Evolutionary conservation across 306 rosid genomes (phyloP).

Genomic region (Cercis canadensis): DNA sequence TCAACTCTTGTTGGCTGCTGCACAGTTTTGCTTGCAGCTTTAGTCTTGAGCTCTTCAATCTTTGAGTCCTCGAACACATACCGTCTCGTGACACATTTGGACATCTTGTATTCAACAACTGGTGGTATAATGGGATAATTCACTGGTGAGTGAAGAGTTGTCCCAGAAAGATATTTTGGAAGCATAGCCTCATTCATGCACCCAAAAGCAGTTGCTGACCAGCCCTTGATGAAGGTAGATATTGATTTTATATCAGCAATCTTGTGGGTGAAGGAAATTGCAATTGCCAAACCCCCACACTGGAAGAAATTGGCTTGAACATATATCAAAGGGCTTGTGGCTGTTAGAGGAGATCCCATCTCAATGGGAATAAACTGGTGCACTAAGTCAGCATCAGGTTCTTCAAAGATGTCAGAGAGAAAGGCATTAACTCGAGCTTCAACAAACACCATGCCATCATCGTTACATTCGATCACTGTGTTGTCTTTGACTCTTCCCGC

Average conservation of each 20-base stretch:
- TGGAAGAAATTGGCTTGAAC: constrained; percentile 44
- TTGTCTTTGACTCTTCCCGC: constrained; percentile 46
- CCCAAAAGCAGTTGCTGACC: constrained; percentile 31
- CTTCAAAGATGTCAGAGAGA: constrained; percentile 35
- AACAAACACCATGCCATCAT: constrained; percentile 39
- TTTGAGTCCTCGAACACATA: constrained; percentile 34
- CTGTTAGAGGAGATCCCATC: background rate
- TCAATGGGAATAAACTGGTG: constrained; percentile 22
- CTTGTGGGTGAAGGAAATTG: constrained; percentile 44
- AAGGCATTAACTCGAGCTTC: constrained; percentile 33
- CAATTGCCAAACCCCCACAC: constrained; percentile 51
- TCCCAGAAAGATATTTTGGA: constrained; percentile 5
- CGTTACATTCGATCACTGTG: constrained; percentile 35
- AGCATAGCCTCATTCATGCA: background rate
- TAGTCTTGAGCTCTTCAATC: constrained; percentile 32
- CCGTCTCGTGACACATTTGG: constrained; percentile 26
- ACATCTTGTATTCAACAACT: background rate
- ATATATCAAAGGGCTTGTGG: constrained; percentile 20
- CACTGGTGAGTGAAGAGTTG: constrained; percentile 11
- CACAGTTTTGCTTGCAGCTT: background rate
- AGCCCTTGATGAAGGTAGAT: constrained; percentile 33
- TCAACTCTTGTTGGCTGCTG: constrained; percentile 39
- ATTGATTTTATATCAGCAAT: constrained; percentile 44
- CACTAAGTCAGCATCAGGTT: constrained; percentile 33
- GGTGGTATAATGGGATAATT: background rate